Base-by-base conservation (phyloP, 1,284 basidiomycete species). In the Tilletia setariae region DNA sequence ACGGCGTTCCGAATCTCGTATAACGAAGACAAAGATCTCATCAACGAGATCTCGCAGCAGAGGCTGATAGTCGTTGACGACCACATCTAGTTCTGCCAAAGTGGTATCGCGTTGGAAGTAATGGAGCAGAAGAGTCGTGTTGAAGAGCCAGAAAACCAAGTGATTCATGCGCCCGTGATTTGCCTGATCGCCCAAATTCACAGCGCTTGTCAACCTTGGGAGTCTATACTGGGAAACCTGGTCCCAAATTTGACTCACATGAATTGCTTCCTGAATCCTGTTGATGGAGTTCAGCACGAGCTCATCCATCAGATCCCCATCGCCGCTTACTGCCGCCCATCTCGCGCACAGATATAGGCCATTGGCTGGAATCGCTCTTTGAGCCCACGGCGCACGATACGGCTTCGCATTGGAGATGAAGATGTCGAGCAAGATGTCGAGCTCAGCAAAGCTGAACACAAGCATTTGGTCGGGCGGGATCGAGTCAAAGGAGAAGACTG, bases 141-240 rank as follows among this genome's bases (percentile, higher is more conserved):
- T 98, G 84, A 92, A 92, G 49, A 96, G 85, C 95, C 96, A 98
- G 83, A 97, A 98, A 25, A 93, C 88, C 25, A 95, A 87, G 76
- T 88, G 89, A 2, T 91, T 89, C 64, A 97, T 85, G 78, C 97
- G 91, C 73, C 95, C 93, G 11, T 76, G 70, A 30, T 77, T 68
- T 3, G 73, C 68, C 61, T 63, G 40, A 62, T 21, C 32, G 73
- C 73, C 30, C 67, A 71, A 15, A 40, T 6, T 32, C 11, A 40
- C 67, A 56, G 63, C 64, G 69, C 62, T 2, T 69, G 62, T 23
- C 69, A 65, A 43, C 69, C 65, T 25, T 51, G 51, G 8, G 68
- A 21, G 49, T 72, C 67, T 8, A 51, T 53, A 53, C 69, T 68
- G 25, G 65, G 68, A 30, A 73, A 67, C 15, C 21, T 9, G 9